Base-by-base conservation (phyloP, 176 grass and related monocot genomes). In the Triticum timopheevii region DNA sequence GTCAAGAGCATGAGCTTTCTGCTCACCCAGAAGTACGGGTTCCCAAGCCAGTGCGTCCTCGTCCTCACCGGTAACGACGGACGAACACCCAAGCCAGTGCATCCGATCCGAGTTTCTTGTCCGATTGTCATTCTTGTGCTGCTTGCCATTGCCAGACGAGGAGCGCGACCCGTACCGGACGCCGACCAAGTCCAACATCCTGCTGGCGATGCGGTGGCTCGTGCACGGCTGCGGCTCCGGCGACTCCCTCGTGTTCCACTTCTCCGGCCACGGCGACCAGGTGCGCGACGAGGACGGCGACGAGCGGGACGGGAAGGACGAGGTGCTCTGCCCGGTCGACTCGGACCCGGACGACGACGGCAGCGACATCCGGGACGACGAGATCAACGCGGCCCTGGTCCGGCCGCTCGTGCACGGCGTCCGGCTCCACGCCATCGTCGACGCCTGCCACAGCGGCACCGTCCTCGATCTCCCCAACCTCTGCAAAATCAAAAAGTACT, bases 191-290 rank as follows among this genome's bases (percentile, higher is more conserved):
- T 85, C 80, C 80, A 98, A 95, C 86, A 74, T 98, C 45, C 66
- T 84, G 10, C 77, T 83, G 71, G 96, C 96, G 67, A 98, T 98
- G 96, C 73, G 83, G 44, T 98, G 96, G 96, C 91, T 98, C 74
- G 90, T 98, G 49, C 80, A 79, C 33, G 93, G 86, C 0, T 94
- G 93, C 88, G 61, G 82, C 79, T 87, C 80, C 19, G 93, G 96
- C 1, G 93, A 98, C 81, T 98, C 96, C 1, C 90, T 98, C 79
- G 90, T 98, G 88, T 98, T 98, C 83, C 96, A 95, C 56, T 98
- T 92, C 93, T 95, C 96, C 12, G 96, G 96, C 11, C 79, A 92
- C 15, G 96, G 92, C 2, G 76, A 64, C 13, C 96, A 98, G 92
- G 90, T 86, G n/a, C 47, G 73, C 68, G 96, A 94, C 86, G 81